Conservation (phyloP, 1,139 yeast species). For the Pichia sp. region DNA sequence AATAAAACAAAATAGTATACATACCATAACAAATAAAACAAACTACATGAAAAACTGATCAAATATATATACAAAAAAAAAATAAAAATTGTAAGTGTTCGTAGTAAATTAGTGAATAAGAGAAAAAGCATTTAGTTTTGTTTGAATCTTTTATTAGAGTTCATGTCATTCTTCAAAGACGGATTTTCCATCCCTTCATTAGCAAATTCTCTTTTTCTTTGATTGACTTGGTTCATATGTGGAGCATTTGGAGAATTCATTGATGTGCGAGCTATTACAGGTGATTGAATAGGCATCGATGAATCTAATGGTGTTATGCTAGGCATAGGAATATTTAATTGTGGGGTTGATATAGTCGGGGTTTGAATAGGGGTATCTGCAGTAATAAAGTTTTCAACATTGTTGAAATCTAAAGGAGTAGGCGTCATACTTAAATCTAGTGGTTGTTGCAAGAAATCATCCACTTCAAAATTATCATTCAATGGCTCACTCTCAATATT, state of each 20-base stretch:
- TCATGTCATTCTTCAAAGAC: background rate
- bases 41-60: no score
- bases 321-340: background rate
- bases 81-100: background rate
- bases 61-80: no score
- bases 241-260: background rate
- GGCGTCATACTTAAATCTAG: slow-evolving; percentile 19
- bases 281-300: background rate
- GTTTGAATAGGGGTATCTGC: slow-evolving; percentile 8
- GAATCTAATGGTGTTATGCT: background rate
- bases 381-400: slow-evolving; percentile 11
- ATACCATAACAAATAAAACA: background rate
- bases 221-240: background rate
- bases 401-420: slow-evolving; percentile 12
- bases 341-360: slow-evolving; percentile 4
- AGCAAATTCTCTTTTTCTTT: background rate
- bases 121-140: background rate
- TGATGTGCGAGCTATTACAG: background rate
- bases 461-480: slow-evolving; percentile 28
- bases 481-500: slow-evolving; percentile 14
- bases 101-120: background rate
- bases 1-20: background rate
- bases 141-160: background rate
- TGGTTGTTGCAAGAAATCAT: slow-evolving; percentile 30
- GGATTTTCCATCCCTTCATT: background rate